These are phyloP conservation scores for Phlegmacium glaucopus DNA, from an alignment of 768 basidiomycete genomes.

Conservation along the genomic window DNA sequence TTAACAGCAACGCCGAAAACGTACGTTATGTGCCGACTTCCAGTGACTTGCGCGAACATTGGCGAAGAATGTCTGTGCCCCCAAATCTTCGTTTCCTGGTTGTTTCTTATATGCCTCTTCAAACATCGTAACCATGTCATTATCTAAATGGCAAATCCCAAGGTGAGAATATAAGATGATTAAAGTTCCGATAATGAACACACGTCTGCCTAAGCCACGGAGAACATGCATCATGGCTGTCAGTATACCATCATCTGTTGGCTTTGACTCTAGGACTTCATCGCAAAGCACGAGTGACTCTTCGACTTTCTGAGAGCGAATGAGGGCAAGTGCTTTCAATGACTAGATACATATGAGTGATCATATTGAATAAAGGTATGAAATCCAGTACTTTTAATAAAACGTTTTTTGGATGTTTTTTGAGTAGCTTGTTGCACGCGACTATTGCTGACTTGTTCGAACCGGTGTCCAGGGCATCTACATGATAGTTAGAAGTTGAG, in stretches of 20 bases:
- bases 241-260: slow-evolving; percentile 69
- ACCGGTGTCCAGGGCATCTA: slow-evolving; percentile 84
- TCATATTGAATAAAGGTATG: not conserved
- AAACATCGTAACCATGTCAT: slow-evolving; percentile 81
- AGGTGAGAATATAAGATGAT: not conserved
- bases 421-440: slow-evolving; percentile 82
- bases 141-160: slow-evolving; percentile 37
- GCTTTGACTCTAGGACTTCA: slow-evolving; percentile 71
- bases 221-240: slow-evolving; percentile 84
- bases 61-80: slow-evolving; percentile 81
- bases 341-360: slow-evolving; percentile 41
- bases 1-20: slow-evolving; percentile 8
- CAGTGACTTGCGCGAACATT: slow-evolving; percentile 77
- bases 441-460: slow-evolving; percentile 86
- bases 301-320: slow-evolving; percentile 83
- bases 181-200: slow-evolving; percentile 14
- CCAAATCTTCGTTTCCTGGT: slow-evolving; percentile 80
- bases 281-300: slow-evolving; percentile 78
- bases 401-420: slow-evolving; percentile 75
- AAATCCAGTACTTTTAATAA: slow-evolving; percentile 60
- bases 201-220: slow-evolving; percentile 70
- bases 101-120: slow-evolving; percentile 83
- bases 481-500: not conserved
- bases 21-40: slow-evolving; percentile 83
- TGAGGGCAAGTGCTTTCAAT: slow-evolving; percentile 79